These are phyloP conservation scores for Boletus rubescentipes DNA, from an alignment of 768 basidiomycete genomes.

Conservation along the genomic window DNA sequence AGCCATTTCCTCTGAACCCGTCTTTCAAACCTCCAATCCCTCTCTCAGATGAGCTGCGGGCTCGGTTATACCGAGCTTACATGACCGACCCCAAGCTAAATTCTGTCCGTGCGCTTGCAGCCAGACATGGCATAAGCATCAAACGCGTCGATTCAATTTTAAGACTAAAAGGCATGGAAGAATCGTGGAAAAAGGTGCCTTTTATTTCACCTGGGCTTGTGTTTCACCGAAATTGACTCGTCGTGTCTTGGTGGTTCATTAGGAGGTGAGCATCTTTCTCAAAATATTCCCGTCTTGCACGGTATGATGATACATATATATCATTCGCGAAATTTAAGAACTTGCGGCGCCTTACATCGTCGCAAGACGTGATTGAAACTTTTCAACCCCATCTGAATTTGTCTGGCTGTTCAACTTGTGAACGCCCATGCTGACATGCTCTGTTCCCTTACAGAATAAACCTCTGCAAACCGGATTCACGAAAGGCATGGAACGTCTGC, in stretches of 20 bases:
- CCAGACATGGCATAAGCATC: conserved; percentile 62
- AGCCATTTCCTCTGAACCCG: conserved; percentile 88
- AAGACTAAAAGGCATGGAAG: conserved; percentile 77
- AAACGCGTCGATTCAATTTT: conserved; percentile 84
- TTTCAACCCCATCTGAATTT: conserved; percentile 74
- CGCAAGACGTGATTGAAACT: conserved; percentile 51
- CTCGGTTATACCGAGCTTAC: conserved; percentile 58
- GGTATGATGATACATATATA: conserved; percentile 51
- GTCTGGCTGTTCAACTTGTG: conserved; percentile 6
- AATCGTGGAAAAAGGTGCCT: conserved; percentile 69
- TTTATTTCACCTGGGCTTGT: not conserved
- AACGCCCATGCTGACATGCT: not conserved
- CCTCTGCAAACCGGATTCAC: conserved; percentile 77
- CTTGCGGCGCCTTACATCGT: conserved; percentile 63
- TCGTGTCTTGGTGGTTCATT: conserved; percentile 5
- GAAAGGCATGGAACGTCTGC: conserved; percentile 74
- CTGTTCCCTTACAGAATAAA: conserved; percentile 45
- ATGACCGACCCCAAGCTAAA: conserved; percentile 56
- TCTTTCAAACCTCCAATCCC: conserved; percentile 81
- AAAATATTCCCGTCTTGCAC: not conserved
- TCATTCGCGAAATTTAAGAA: conserved; percentile 75
- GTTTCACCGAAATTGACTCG: conserved; percentile 10
- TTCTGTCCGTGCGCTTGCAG: conserved; percentile 59
- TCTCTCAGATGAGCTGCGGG: conserved; percentile 59
- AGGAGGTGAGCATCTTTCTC: conserved; percentile 40